phyloP scores from a whole-genome alignment of 2,329 filamentous ascomycete genomes.

The Colletotrichum euphorbiae region DNA sequence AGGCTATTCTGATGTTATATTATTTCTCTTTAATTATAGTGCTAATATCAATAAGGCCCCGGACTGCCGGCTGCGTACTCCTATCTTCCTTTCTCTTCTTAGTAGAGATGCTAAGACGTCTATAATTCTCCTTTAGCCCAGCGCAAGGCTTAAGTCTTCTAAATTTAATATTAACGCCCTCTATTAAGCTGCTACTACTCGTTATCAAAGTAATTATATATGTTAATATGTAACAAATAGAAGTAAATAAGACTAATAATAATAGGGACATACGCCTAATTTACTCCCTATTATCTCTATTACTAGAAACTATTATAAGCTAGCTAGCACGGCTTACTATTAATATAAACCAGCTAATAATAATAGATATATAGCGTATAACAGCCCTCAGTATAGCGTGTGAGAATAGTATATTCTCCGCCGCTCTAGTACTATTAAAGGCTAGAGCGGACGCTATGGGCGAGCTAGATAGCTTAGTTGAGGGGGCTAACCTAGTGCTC shows the following conservation, averaged over 20 bases:
- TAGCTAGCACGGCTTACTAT: background rate
- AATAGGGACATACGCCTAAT: background rate
- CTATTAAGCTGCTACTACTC: background rate
- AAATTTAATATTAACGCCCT: background rate
- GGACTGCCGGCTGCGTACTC: background rate
- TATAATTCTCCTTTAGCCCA: background rate
- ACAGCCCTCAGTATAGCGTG: background rate
- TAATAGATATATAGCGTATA: slow-evolving; percentile 1
- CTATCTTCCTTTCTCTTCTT: background rate
- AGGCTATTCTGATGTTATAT: background rate
- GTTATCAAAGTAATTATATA: background rate
- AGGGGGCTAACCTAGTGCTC: background rate
- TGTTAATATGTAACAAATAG: too few relatives aligned
- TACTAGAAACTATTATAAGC: background rate
- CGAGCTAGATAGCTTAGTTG: background rate
- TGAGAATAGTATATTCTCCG: background rate
- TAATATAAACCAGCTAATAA: background rate
- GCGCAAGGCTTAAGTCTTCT: background rate
- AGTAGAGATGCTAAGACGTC: background rate
- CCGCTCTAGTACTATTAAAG: background rate
- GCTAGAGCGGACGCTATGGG: background rate
- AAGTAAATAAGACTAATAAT: background rate
- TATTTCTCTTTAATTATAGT: slow-evolving; percentile 2
- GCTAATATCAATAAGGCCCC: background rate
- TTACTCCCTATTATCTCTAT: background rate